phyloP scores from a whole-genome alignment of 2,329 filamentous ascomycete species.

The Tetracladium maxilliforme region DNA sequence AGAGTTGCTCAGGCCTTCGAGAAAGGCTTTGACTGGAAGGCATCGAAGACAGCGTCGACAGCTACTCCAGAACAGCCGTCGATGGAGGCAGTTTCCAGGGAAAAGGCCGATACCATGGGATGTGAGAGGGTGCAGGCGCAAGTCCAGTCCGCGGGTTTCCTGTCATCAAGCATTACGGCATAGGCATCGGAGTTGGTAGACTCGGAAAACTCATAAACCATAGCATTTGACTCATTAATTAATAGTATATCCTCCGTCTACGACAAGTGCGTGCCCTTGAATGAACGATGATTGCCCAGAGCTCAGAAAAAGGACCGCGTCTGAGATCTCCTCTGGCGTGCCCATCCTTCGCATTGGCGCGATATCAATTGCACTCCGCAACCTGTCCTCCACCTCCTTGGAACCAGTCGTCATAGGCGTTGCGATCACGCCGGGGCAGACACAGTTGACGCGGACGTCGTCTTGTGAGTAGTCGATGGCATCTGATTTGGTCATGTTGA shows the following conservation, averaged over 20 bases:
- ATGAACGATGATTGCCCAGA: slow-evolving; percentile 28
- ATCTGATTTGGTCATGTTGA: slow-evolving; percentile 28
- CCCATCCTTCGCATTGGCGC: slow-evolving; percentile 23
- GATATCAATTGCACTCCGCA: slow-evolving; percentile 16
- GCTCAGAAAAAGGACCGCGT: slow-evolving; percentile 27
- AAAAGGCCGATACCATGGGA: too few species aligned
- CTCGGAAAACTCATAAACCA: too few species aligned
- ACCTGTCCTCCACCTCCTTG: slow-evolving; percentile 9
- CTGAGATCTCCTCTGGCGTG: slow-evolving; percentile 28
- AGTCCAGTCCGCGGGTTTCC: too few species aligned
- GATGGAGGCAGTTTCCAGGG: too few species aligned
- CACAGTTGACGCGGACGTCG: slow-evolving; percentile 27
- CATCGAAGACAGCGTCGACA: too few species aligned
- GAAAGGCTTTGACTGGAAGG: slow-evolving; percentile 26
- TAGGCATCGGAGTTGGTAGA: too few species aligned
- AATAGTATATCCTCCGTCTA: slow-evolving; percentile 29
- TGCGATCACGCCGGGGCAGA: slow-evolving; percentile 30
- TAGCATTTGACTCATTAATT: too few species aligned
- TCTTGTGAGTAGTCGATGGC: slow-evolving; percentile 30
- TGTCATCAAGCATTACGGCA: too few species aligned
- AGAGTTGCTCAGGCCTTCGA: slow-evolving; percentile 31
- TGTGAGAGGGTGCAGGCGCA: too few species aligned
- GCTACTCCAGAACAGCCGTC: too few species aligned
- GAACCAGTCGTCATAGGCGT: slow-evolving; percentile 26
- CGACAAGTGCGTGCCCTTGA: slow-evolving; percentile 24